Evolutionary conservation across 331 rosid genomes (phyloP), one percentile per base, ranked within the genome.

Genomic region (Quercus phellos): DNA sequence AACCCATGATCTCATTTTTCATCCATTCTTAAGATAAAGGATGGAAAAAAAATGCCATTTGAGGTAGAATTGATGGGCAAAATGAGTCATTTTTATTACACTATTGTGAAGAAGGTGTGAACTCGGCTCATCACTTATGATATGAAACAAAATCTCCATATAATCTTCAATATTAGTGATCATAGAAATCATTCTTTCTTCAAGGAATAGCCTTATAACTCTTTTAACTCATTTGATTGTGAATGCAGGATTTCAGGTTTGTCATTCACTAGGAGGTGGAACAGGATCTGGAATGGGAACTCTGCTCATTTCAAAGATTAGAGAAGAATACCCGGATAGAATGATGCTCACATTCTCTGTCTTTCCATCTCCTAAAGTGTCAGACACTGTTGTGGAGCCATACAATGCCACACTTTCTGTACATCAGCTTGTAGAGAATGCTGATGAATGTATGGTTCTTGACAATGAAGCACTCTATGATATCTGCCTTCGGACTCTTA

Each of bases 271-370:
- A 34, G 93, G 93, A 78, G 94, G 94, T 55, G 94, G 94, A 79
- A 90, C 92, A 12, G 94, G 94, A 27, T 88, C 94, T 5, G 90
- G 92, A 73, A 90, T 90, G 94, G 94, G 94, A 51, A 90, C 94
- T 72, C 85, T 90, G 66, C 81, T 90, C 18, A 90, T 90, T 77
- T 90, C 94, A n/a, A 90, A 90, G 88, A 85, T 90, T 5, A 80
- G 92, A 71, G 94, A 90, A 86, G 94, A 90, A 56, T 90, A 79
- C 77, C 94, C 94, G 11, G 94, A 90, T 51, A 63, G 94, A 29
- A 90, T 88, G 94, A 88, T 86, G 92, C 87, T 85, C 30, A 90
- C 94, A 17, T 90, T 90, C 83, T 89, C 93, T 14, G 93, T 89
- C 4, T 87, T 87, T 17, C 92, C 92, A 27, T 89, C 92, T 73